Evolutionary conservation across 495 filamentous ascomycete genomes (phyloP).

Genomic region (Penicillium steckii): DNA sequence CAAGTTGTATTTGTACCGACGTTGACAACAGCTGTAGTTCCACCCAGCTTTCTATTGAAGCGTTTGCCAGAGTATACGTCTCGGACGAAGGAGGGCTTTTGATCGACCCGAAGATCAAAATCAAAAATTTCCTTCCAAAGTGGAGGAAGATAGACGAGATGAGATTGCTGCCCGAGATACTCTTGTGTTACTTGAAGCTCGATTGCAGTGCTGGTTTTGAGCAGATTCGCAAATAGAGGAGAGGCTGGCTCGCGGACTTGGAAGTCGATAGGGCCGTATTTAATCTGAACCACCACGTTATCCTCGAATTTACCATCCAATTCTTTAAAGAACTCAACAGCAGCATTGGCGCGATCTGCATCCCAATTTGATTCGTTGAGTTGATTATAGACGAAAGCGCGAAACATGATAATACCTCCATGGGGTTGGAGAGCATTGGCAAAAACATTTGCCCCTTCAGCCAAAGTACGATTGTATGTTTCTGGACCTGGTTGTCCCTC

Average conservation of each 20-base stretch:
- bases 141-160: conserved; percentile 64
- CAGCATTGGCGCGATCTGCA: conserved; percentile 67
- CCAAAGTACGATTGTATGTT: conserved; percentile 67
- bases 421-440: conserved; percentile 58
- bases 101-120: conserved; percentile 63
- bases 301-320: conserved; percentile 66
- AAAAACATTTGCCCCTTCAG: conserved; percentile 70
- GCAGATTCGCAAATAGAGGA: conserved; percentile 66
- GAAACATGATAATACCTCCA: conserved; percentile 70
- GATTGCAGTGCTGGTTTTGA: conserved; percentile 57
- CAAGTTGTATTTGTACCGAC: conserved; percentile 66
- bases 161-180: conserved; percentile 70
- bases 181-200: conserved; percentile 69
- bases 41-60: conserved; percentile 57
- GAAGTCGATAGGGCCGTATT: conserved; percentile 75
- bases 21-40: conserved; percentile 67
- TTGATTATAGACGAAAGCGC: conserved; percentile 70
- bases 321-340: conserved; percentile 63
- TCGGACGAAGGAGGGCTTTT: conserved; percentile 48
- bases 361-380: conserved; percentile 60
- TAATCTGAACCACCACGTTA: conserved; percentile 72
- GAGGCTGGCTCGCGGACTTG: conserved; percentile 69
- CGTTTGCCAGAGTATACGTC: conserved; percentile 60
- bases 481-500: conserved; percentile 71
- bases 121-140: conserved; percentile 67